Percentiles rank a stretch among this genome's conserved stretches.
phyloP scores from a whole-genome alignment of 345 rosid genomes.

The Fremontodendron californicum region DNA sequence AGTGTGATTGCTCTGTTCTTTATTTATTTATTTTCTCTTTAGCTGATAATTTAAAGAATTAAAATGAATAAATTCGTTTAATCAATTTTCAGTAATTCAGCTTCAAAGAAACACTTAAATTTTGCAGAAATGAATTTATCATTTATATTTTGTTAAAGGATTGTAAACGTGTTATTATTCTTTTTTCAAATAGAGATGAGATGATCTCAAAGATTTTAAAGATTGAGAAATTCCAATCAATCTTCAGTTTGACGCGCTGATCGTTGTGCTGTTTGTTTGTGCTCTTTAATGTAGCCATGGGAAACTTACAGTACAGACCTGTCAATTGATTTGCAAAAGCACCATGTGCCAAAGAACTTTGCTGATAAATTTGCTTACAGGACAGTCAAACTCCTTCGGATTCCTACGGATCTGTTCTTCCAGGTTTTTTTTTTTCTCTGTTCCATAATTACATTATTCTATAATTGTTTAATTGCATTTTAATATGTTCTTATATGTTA shows the following conservation, averaged over 20 bases:
- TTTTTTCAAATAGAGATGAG: background rate
- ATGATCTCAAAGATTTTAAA: background rate
- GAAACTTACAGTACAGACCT: slow-evolving; percentile 51
- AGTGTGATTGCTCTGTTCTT: background rate
- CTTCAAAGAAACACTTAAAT: background rate
- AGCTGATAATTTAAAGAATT: background rate
- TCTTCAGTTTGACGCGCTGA: background rate
- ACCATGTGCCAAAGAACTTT: slow-evolving; percentile 56
- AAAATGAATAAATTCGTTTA: background rate
- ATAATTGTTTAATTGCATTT: background rate
- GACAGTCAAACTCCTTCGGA: slow-evolving; percentile 59
- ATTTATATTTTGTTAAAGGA: background rate
- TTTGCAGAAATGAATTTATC: background rate
- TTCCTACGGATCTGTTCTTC: slow-evolving; percentile 72
- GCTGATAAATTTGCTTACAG: slow-evolving; percentile 60
- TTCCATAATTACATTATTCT: background rate
- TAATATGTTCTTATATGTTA: background rate
- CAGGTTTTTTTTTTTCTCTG: slow-evolving; percentile 34
- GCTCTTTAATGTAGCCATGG: slow-evolving; percentile 57
- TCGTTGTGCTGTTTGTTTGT: background rate
- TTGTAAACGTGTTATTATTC: background rate
- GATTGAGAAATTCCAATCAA: background rate
- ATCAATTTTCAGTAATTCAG: background rate
- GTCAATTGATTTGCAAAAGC: slow-evolving; percentile 68
- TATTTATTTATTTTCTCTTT: background rate